A percentile compares a stretch with the other conserved stretches of the same genome.
phyloP scores from a whole-genome alignment of 2,329 filamentous ascomycete genomes.

The Zasmidium citrigriseum region DNA sequence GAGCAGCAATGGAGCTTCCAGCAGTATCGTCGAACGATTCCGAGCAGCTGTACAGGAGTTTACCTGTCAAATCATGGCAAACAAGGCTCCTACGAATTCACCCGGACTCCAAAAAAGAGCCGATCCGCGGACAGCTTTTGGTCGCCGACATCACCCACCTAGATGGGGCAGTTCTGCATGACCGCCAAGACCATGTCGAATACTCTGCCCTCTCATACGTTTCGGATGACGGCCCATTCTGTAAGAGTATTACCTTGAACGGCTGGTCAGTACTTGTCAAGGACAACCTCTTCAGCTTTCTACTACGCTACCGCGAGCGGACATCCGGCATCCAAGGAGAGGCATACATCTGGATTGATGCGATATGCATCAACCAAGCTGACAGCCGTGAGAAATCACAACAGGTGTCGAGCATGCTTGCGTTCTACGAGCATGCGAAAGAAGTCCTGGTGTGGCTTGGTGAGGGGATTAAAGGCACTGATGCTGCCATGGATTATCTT shows the following conservation, averaged over 20 bases:
- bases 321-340: neutral
- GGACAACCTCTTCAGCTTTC: neutral
- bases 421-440: slow-evolving; percentile 13
- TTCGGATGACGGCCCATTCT: neutral
- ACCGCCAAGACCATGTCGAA: neutral
- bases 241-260: neutral
- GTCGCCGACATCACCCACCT: neutral
- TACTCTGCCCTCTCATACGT: neutral
- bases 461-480: neutral
- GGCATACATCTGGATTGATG: slow-evolving; percentile 16
- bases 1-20: no score
- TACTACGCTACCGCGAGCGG: neutral
- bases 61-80: neutral
- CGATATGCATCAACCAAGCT: slow-evolving; percentile 21
- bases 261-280: neutral
- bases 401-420: slow-evolving; percentile 16
- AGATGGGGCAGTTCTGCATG: neutral
- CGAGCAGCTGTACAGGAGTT: neutral
- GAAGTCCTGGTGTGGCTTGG: slow-evolving; percentile 18
- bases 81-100: neutral
- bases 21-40: no score
- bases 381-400: slow-evolving; percentile 8
- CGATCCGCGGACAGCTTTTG: neutral
- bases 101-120: neutral
- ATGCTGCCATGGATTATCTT: neutral